phyloP scores from a whole-genome alignment of 2,329 filamentous ascomycete species.

The Fusarium drepaniforme region DNA sequence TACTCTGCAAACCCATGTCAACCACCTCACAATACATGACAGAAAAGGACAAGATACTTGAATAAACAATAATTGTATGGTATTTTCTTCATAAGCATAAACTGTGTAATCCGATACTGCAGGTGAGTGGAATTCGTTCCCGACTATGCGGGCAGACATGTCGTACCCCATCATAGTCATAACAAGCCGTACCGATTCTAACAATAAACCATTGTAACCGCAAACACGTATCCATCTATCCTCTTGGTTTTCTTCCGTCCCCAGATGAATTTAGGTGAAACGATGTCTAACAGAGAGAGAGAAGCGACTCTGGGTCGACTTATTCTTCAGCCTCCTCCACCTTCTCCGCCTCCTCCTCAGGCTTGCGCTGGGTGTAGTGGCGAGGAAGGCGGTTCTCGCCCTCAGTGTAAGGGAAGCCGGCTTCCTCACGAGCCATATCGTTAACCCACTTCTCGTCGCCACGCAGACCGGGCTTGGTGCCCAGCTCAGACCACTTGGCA shows the following conservation, averaged over 20 bases:
- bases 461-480: slow-evolving; percentile 60
- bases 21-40: not conserved
- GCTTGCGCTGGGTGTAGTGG: slow-evolving; percentile 39
- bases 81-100: slow-evolving; percentile 19
- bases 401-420: slow-evolving; percentile 68
- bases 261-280: not conserved
- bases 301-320: not conserved
- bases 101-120: slow-evolving; percentile 13
- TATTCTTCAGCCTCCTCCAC: slow-evolving; percentile 24
- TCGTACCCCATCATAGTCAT: slow-evolving; percentile 24
- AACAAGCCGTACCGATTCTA: slow-evolving; percentile 27
- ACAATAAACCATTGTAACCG: slow-evolving; percentile 15
- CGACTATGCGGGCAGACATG: slow-evolving; percentile 12
- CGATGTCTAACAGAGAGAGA: not conserved
- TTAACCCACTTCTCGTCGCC: slow-evolving; percentile 64
- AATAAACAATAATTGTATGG: slow-evolving; percentile 6
- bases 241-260: slow-evolving; percentile 2
- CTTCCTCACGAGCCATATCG: slow-evolving; percentile 62
- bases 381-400: slow-evolving; percentile 72
- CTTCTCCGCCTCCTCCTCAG: slow-evolving; percentile 17
- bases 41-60: not conserved
- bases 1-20: not conserved
- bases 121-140: slow-evolving; percentile 30
- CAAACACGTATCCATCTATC: slow-evolving; percentile 17
- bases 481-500: slow-evolving; percentile 70